A percentile compares a stretch with the other conserved stretches of the same genome.
Evolutionary conservation across 495 filamentous ascomycete species (phyloP).

Genomic region (Podospora conica): DNA sequence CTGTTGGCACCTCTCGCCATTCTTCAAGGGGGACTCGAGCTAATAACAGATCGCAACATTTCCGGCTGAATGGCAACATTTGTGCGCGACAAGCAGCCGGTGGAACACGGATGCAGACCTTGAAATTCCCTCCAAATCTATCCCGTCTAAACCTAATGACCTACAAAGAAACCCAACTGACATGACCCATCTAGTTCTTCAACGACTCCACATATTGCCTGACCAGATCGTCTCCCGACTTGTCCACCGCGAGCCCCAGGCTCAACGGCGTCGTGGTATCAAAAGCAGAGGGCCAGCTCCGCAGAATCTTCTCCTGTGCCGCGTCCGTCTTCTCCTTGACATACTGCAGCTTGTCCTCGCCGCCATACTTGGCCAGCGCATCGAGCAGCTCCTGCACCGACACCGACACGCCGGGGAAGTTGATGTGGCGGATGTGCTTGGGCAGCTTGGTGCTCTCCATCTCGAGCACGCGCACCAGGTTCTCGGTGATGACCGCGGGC

Average conservation of each 20-base stretch:
- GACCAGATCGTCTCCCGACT: conserved; percentile 24
- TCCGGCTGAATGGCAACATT: conserved; percentile 5
- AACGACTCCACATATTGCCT: conserved; percentile 39
- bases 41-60: conserved; percentile 5
- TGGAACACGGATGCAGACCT: background rate
- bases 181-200: conserved; percentile 8
- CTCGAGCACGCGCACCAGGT: conserved; percentile 57
- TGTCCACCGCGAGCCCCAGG: conserved; percentile 57
- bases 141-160: background rate
- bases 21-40: background rate
- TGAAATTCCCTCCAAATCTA: background rate
- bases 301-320: conserved; percentile 61
- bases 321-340: conserved; percentile 62
- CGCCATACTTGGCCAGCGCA: conserved; percentile 61
- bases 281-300: conserved; percentile 66
- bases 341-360: conserved; percentile 57
- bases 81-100: background rate
- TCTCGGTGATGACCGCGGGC: conserved; percentile 61
- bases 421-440: conserved; percentile 54
- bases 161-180: background rate
- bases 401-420: conserved; percentile 67
- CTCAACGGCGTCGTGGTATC: conserved; percentile 51
- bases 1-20: background rate
- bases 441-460: conserved; percentile 52
- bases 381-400: conserved; percentile 71